Conservation (phyloP, 2,329 filamentous ascomycete species). For the Colletotrichum karsti region DNA sequence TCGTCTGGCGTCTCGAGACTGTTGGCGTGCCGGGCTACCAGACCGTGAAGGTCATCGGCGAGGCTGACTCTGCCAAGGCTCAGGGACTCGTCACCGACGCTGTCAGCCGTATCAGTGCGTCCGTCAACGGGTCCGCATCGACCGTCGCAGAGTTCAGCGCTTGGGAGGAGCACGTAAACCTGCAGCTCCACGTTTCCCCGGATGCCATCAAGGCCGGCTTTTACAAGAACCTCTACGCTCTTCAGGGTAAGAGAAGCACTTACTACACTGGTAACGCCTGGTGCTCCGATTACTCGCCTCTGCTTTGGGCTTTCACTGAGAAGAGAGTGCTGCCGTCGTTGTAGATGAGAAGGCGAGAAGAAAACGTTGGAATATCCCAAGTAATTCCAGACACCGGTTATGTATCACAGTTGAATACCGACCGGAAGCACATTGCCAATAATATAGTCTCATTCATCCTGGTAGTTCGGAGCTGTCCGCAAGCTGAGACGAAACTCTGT, state of each 20-base stretch:
- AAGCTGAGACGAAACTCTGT: no score
- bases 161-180: slow-evolving; percentile 13
- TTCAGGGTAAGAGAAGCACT: slow-evolving; percentile 26
- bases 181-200: slow-evolving; percentile 26
- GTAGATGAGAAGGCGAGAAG: background rate
- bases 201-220: slow-evolving; percentile 25
- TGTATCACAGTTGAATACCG: no score
- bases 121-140: slow-evolving; percentile 6
- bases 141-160: slow-evolving; percentile 4
- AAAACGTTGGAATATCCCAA: background rate
- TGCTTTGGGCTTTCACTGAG: slow-evolving; percentile 29
- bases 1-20: slow-evolving; percentile 30
- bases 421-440: no score
- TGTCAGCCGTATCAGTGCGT: background rate
- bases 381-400: background rate
- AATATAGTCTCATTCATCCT: no score
- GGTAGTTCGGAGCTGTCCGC: no score
- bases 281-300: slow-evolving; percentile 28
- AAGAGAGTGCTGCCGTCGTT: slow-evolving; percentile 12
- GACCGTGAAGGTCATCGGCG: slow-evolving; percentile 31
- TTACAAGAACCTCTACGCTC: slow-evolving; percentile 23
- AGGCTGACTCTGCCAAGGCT: slow-evolving; percentile 15
- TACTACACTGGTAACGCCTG: slow-evolving; percentile 22
- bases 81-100: slow-evolving; percentile 13
- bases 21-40: slow-evolving; percentile 31